phyloP scores from a whole-genome alignment of 129 eudicot genomes.

The Lonicera japonica region DNA sequence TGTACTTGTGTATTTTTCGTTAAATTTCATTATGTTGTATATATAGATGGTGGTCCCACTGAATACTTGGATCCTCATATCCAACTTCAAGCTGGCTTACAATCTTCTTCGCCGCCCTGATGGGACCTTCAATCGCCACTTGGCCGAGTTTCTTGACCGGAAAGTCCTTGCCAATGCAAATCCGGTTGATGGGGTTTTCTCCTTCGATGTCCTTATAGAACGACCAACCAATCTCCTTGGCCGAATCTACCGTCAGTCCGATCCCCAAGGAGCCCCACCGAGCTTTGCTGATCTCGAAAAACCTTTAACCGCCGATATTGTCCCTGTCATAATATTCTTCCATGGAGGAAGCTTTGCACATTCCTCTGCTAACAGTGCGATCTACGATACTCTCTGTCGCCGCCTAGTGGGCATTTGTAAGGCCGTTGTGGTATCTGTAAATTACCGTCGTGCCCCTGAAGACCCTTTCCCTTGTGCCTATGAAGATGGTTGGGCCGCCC shows the following conservation, averaged over 20 bases:
- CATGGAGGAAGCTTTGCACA: constrained; percentile 76
- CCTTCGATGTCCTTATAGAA: constrained; percentile 59
- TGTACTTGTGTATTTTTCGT: background rate
- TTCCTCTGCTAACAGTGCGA: constrained; percentile 58
- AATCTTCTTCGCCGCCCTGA: constrained; percentile 50
- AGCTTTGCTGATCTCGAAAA: constrained; percentile 25
- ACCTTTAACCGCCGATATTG: constrained; percentile 37
- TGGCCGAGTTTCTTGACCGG: constrained; percentile 66
- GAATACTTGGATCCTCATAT: constrained; percentile 67
- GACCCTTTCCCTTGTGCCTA: constrained; percentile 57
- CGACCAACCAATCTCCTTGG: constrained; percentile 36
- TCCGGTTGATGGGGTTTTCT: constrained; percentile 65
- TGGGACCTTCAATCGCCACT: constrained; percentile 55
- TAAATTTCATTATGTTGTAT: constrained; percentile 2
- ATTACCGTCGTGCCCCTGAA: constrained; percentile 63
- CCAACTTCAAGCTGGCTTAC: constrained; percentile 61
- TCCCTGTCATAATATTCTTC: constrained; percentile 60
- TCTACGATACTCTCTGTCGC: constrained; percentile 59
- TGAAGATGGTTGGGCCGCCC: constrained; percentile 59
- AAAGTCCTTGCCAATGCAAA: constrained; percentile 59
- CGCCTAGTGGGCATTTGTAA: constrained; percentile 50
- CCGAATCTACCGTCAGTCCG: constrained; percentile 45
- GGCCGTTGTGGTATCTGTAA: constrained; percentile 51
- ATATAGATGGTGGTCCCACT: constrained; percentile 55
- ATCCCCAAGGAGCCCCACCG: constrained; percentile 16